Base-by-base conservation (phyloP, 257 asterid species). In the Agastache rugosa region DNA sequence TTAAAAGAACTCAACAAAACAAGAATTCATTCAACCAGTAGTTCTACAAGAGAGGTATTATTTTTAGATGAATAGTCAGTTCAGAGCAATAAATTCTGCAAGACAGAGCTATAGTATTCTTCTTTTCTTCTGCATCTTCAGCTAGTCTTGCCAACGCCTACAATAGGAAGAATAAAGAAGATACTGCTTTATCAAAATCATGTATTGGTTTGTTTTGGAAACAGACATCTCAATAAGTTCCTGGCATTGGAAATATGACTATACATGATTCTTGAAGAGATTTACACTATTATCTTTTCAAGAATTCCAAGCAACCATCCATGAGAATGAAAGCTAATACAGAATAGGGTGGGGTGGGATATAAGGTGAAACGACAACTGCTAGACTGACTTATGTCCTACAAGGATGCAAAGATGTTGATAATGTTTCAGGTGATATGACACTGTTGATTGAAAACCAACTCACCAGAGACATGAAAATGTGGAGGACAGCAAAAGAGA, bases 401-500 rank as follows among this genome's bases (percentile, higher is more conserved):
- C 0, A 45, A 3, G 51, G 17, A 12, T 16, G 22, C 55, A 48
- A 48, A 48, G 22, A 48, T 48, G 22, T 48, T 14, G 11, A 48
- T 48, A n/a, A 16, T 48, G 55, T 48, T 48, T 48, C 11, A 48
- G 55, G 23, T 14, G 20, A n/a, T 48, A 48, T 16, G 20, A 6
- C 55, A 6, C 20, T 16, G 55, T 16, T 48, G 23, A 48, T n/a
- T n/a, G 20, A n/a, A 48, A 48, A 48, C 17, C 55, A 48, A 48
- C 55, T 48, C 20, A 48, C 55, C 20, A 48, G 55, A n/a, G 55
- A 48, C 11, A n/a, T 23, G 37, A 19, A n/a, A n/a, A n/a, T 48
- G 75, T 83, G 76, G 83, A 67, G 76, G 81, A 76, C 89, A 85
- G 82, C 91, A 83, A 85, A 80, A 76, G 83, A 72, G 81, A 79